Base-by-base conservation (phyloP, 306 rosid genomes). In the Hippophae rhamnoides region DNA sequence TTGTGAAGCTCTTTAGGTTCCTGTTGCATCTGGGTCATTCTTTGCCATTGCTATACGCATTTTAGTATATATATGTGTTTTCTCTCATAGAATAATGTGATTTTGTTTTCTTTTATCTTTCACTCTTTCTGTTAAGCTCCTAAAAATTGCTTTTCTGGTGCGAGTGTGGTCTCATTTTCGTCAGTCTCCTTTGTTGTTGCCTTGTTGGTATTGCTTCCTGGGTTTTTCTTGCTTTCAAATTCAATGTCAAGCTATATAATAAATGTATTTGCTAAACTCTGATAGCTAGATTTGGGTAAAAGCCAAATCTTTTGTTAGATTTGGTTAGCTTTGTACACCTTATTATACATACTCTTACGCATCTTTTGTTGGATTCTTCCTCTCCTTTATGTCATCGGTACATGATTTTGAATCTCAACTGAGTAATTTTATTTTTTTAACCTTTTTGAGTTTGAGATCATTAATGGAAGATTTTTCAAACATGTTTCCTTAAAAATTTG, bases 91-190 rank as follows among this genome's bases (percentile, higher is more conserved):
- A 41, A 43, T 9, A 40, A 1, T 9, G 44, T 6, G 14, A 13
- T 12, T 43, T 5, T 41, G 6, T 2, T 56, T 66, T 66, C 55
- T 53, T 46, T 18, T 18, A 23, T 12, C 7, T 49, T 45, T 25
- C 47, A 42, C 41, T 50, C 23, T 12, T 14, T 52, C 31, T 58
- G 12, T 68, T 45, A 13, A 47, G 9, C 41, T 62, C 41, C 18
- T 40, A 41, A 9, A 41, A 42, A 62, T 53, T n/a, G 55, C 52
- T 9, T 60, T 61, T 64, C 66, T 65, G 47, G 52, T 57, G 10
- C 56, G 63, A 57, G 27, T 18, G 58, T 66, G 41, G 26, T 62
- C 25, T 43, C 26, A 52, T 52, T 65, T 61, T 63, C 40, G 4
- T 48, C 43, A 31, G 38, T 49, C n/a, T 51, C 11, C 8, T 40